phyloP scores from a whole-genome alignment of 208 protist species.

The Herpetomonas samuelpessoai region DNA sequence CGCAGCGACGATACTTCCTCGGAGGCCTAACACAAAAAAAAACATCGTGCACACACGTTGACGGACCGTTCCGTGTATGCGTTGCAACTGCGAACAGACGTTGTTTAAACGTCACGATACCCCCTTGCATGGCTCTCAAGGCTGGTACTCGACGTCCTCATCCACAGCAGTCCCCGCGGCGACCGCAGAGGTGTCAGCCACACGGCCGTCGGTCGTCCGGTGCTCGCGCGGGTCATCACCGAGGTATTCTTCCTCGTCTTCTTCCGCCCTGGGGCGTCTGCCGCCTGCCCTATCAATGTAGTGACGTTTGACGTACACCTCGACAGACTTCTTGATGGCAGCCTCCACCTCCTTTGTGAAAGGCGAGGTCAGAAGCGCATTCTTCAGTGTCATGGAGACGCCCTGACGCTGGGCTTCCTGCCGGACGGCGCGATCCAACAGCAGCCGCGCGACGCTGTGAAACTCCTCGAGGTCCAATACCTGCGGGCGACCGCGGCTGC shows the following conservation, averaged over 20 bases:
- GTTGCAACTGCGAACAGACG: too few species aligned
- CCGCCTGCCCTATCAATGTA: constrained; percentile 20
- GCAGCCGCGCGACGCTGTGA: constrained; percentile 38
- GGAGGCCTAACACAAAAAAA: too few species aligned
- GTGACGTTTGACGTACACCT: constrained; percentile 70
- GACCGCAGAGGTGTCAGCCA: too few species aligned
- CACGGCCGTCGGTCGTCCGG: too few species aligned
- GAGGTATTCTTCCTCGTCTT: not conserved
- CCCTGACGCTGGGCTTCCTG: constrained; percentile 52
- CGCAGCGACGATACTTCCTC: too few species aligned
- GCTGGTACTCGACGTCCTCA: not conserved
- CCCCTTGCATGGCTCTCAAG: too few species aligned
- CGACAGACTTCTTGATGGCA: constrained; percentile 68
- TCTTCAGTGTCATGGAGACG: constrained; percentile 58
- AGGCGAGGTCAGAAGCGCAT: constrained; percentile 25
- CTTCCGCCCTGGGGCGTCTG: not conserved
- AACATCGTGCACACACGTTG: too few species aligned
- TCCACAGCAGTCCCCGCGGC: too few species aligned
- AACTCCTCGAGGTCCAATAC: constrained; percentile 59
- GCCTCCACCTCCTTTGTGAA: constrained; percentile 62
- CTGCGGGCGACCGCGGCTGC: constrained; percentile 41
- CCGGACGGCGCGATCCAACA: constrained; percentile 70
- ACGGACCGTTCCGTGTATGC: too few species aligned
- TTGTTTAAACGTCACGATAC: too few species aligned
- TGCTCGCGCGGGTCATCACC: not conserved